Evolutionary conservation across 129 eudicot genomes (phyloP).

Genomic region (Erigeron canadensis): DNA sequence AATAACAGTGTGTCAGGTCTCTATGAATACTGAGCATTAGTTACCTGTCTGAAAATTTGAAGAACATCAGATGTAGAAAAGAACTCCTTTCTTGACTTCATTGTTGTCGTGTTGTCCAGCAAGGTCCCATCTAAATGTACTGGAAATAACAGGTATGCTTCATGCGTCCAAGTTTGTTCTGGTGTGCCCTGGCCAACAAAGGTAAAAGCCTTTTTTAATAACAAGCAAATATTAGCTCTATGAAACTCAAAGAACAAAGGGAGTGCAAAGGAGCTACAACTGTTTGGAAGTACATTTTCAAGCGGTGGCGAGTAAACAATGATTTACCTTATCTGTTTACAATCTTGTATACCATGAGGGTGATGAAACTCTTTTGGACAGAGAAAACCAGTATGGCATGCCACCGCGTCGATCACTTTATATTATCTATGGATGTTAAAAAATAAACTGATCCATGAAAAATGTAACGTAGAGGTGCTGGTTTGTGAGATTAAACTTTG

Average conservation of each 20-base stretch:
- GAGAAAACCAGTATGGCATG: no score
- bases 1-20: slow-evolving; percentile 14
- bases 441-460: no score
- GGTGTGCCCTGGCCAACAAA: slow-evolving; percentile 46
- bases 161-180: slow-evolving; percentile 79
- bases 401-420: no score
- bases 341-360: no score
- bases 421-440: no score
- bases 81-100: slow-evolving; percentile 81
- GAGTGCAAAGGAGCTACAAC: background rate
- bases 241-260: slow-evolving; percentile 15
- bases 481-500: no score
- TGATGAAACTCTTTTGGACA: no score
- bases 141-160: slow-evolving; percentile 90
- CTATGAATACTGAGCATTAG: background rate
- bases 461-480: no score
- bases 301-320: no score
- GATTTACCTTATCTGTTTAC: no score
- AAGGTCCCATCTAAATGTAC: slow-evolving; percentile 92
- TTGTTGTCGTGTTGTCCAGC: slow-evolving; percentile 62
- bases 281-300: no score
- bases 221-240: slow-evolving; percentile 5
- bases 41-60: slow-evolving; percentile 84
- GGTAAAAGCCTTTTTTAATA: slow-evolving; percentile 3
- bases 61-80: slow-evolving; percentile 84